Conservation (phyloP, 2,329 filamentous ascomycete species). For the Neonectria neomacrospora region DNA sequence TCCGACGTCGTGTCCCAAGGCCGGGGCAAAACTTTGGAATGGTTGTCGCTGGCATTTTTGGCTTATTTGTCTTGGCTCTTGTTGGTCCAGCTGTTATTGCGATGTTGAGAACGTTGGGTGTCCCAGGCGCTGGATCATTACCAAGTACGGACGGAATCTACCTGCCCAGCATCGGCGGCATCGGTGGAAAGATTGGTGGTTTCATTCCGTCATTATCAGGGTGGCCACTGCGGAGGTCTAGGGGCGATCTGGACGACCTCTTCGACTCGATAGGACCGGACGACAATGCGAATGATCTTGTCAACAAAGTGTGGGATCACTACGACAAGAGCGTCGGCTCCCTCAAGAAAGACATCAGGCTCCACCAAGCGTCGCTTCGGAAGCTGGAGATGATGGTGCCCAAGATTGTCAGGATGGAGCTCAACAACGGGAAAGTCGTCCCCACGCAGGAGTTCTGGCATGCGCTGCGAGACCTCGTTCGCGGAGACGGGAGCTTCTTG, state of each 20-base stretch:
- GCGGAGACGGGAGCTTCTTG: constrained; percentile 59
- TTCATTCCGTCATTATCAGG: constrained; percentile 45
- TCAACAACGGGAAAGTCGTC: constrained; percentile 61
- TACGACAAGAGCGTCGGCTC: constrained; percentile 47
- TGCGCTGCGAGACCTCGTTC: constrained; percentile 67
- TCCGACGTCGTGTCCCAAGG: constrained; percentile 6
- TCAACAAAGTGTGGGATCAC: constrained; percentile 41
- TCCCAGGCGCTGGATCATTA: constrained; percentile 17
- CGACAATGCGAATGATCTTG: constrained; percentile 30
- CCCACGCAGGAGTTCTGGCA: constrained; percentile 73
- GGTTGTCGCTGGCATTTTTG: constrained; percentile 18
- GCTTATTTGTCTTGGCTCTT: not conserved
- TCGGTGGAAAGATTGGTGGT: constrained; percentile 36
- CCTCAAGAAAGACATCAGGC: constrained; percentile 45
- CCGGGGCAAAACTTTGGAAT: constrained; percentile 1
- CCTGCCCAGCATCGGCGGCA: constrained; percentile 28
- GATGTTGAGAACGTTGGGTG: constrained; percentile 7
- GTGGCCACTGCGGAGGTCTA: constrained; percentile 11
- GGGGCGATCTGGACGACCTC: constrained; percentile 29
- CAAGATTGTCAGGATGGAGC: constrained; percentile 64
- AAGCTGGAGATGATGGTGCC: constrained; percentile 65
- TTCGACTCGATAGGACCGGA: constrained; percentile 30
- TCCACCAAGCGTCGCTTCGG: constrained; percentile 53
- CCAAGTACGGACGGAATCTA: constrained; percentile 6
- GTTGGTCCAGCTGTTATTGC: constrained; percentile 8